A percentile compares a stretch with the other conserved stretches of the same genome.
phyloP scores from a whole-genome alignment of 345 rosid genomes.

The Eucalyptus regnans region DNA sequence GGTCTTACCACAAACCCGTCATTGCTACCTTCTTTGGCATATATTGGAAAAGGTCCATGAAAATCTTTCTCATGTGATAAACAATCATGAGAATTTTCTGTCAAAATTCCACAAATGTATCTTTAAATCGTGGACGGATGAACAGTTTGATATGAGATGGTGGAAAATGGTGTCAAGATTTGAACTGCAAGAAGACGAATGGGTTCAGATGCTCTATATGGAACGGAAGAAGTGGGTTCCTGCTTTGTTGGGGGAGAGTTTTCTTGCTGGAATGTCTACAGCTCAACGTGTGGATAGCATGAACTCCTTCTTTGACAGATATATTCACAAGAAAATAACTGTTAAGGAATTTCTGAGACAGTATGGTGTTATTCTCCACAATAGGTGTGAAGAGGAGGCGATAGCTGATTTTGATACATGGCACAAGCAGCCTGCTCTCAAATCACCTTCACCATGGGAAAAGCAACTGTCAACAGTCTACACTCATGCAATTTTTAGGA shows the following conservation, averaged over 20 bases:
- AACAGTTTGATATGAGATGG: conserved; percentile 44
- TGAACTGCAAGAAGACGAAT: conserved; percentile 33
- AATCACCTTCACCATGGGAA: conserved; percentile 57
- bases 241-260: conserved; percentile 17
- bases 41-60: conserved; percentile 36
- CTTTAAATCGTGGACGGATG: conserved; percentile 45
- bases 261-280: conserved; percentile 45
- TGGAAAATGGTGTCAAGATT: conserved; percentile 39
- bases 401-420: conserved; percentile 49
- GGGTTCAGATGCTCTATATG: conserved; percentile 32
- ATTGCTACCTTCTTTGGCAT: conserved; percentile 38
- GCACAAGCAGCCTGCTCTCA: conserved; percentile 45
- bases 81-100: conserved; percentile 21
- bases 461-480: conserved; percentile 36
- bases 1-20: conserved; percentile 33
- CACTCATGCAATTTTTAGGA: conserved; percentile 43
- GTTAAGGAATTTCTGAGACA: conserved; percentile 42
- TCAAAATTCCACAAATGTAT: conserved; percentile 36
- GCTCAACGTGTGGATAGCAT: conserved; percentile 34
- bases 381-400: conserved; percentile 42
- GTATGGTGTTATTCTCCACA: conserved; percentile 31
- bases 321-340: conserved; percentile 41
- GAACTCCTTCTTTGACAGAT: conserved; percentile 46
- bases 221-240: conserved; percentile 52
- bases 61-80: conserved; percentile 21